Evolutionary conservation across 495 filamentous ascomycete genomes (phyloP), one percentile per base, ranked within the genome.

Genomic region (Diplogelasinospora grovesii): DNA sequence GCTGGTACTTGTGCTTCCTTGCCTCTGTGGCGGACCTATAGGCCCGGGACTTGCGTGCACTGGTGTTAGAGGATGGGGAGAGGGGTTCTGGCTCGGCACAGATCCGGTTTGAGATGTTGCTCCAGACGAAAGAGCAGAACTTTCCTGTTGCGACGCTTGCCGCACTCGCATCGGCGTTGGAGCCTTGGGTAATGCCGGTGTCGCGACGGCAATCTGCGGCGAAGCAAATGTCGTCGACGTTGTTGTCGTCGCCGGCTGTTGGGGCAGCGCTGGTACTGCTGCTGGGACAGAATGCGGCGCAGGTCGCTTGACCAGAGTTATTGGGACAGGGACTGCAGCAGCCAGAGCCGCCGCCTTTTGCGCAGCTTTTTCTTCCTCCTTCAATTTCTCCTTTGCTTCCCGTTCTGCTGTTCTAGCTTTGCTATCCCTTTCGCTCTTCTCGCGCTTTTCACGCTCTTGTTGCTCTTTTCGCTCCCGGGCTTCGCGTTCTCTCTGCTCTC

Each of bases 131-230:
- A 85, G 28, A 62, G 73, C 55, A 76, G 78, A 16, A 85, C 31
- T 83, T 22, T 78, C 86, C 58, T 95, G 87, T 39, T 90, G 85
- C 10, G 90, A 95, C 18, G 76, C 53, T 41, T 89, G 86, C 13
- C 88, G 79, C 23, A 76, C 68, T 31, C 83, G 82, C 42, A 75
- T 80, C 10, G 88, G 85, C 16, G 86, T 89, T 3, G 86, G 77
- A 28, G 79, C 78, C 58, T 95, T 95, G 1, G 90, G 83, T 27
- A 93, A 64, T 25, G 78, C 79, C 4, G 92, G 89, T 4, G 85
- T 89, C 15, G 86, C 82, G 46, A 85, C 71, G 21, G 81, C 62
- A 24, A 89, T 69, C 53, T 84, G 83, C 10, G 93, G 93, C 15
- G 92, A 97, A 14, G 77, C 76, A 45, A 79, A 71, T 21, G 59